Percentiles rank a stretch among this genome's conserved stretches.
Evolutionary conservation across 2,329 filamentous ascomycete genomes (phyloP).

Genomic region (Ilyonectria destructans): DNA sequence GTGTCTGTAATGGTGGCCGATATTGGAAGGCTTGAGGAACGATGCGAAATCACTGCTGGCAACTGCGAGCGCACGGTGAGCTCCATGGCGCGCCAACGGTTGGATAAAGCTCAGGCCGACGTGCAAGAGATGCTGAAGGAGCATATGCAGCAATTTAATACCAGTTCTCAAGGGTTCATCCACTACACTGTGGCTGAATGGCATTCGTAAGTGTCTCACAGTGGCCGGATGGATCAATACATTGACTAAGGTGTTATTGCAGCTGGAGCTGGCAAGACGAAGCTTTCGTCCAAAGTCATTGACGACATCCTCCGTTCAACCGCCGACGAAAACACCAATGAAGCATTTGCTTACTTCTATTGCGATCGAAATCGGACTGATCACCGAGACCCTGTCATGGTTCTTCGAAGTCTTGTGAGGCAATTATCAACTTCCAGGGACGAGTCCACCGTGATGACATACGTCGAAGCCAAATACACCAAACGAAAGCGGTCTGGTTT

Average conservation of each 20-base stretch:
- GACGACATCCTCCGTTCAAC: conserved; percentile 5
- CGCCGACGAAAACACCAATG: not conserved
- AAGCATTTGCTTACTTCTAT: conserved; percentile 40
- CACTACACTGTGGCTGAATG: not conserved
- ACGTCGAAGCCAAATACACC: conserved; percentile 17
- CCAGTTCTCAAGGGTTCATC: not conserved
- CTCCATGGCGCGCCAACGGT: not conserved
- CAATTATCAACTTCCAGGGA: conserved; percentile 27
- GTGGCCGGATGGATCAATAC: conserved; percentile 29
- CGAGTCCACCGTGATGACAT: conserved; percentile 9
- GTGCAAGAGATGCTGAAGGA: conserved; percentile 7
- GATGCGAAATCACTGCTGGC: conserved; percentile 5
- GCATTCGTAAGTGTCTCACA: conserved; percentile 4
- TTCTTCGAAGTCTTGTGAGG: conserved; percentile 36
- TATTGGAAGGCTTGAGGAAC: not conserved
- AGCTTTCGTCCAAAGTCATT: conserved; percentile 32
- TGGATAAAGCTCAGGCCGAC: not conserved
- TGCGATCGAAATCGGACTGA: conserved; percentile 31
- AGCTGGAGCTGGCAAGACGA: conserved; percentile 36
- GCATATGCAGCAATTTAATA: conserved; percentile 8
- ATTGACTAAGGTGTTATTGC: conserved; percentile 12
- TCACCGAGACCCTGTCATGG: conserved; percentile 26
- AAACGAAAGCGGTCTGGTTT: conserved; percentile 20
- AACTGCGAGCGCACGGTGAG: conserved; percentile 12
- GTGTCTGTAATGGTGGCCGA: conserved; percentile 7